Base-by-base conservation (phyloP, 1,139 yeast species). In the Candida albicans region DNA sequence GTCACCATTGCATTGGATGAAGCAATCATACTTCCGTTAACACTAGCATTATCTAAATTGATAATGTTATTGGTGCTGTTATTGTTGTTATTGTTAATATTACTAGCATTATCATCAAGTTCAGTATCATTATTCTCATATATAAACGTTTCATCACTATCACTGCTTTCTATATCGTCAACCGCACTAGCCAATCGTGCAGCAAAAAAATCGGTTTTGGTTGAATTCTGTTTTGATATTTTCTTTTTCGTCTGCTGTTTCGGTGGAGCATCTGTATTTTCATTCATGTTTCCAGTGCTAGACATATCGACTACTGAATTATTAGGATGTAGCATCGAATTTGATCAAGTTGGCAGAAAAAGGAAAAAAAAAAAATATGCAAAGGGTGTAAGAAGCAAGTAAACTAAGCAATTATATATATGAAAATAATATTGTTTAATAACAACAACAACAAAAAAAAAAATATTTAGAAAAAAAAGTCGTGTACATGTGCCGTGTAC, bases 141-240 rank as follows among this genome's bases (percentile, higher is more conserved):
- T 10, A 91, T 96, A 72, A 91, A 91, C 1, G 96, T 88, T 62
- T 93, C 98, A 54, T 90, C 96, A 35, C 91, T 82, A 60, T 89
- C 97, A 34, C 91, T 84, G 37, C 86, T 80, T 47, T 87, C 90
- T 24, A 81, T 89, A 55, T 89, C 96, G 54, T 88, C 96, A 8
- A 91, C 96, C 0, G 98, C 98, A 51, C 90, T 84, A 7, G 97
- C 97, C 50, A 91, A 70, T 55, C 86, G 86, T 0, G 98, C 97
- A 10, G 98, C 98, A 65, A 91, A 91, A 46, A 88, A 82, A 57
- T 91, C 98, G 0, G 96, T 93, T 58, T 90, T 79, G 4, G 96
- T 72, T 35, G 67, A 77, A 52, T 52, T 63, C 42, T 65, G 68
- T 40, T 62, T 64, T 1, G 62, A 51, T 4, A 53, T 48, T 40